Evolutionary conservation across 257 asterid genomes (phyloP), one percentile per base, ranked within the genome.

Genomic region (Fraxinus cuspidata): DNA sequence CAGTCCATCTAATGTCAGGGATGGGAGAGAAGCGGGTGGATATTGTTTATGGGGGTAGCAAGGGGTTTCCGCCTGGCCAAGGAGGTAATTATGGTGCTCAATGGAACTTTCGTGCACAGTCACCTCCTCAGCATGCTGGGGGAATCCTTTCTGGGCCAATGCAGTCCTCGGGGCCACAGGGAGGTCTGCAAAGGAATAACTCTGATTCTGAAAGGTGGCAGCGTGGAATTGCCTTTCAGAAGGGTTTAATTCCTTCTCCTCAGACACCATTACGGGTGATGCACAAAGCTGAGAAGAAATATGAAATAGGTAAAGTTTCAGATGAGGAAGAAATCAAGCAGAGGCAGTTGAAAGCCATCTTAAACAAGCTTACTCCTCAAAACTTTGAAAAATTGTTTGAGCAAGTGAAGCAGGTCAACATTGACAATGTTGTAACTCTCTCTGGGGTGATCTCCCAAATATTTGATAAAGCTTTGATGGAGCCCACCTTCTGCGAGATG

Each of bases 401-500:
- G 80, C 96, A 93, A 87, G 98, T 96, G 47, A 90, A 96, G 74
- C 81, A 90, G 60, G 96, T 96, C 71, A 93, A 94, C 69, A 84
- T 96, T 44, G 99, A 93, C 86, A 93, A 96, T 56, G 88, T 15
- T 56, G 67, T 79, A 15, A 91, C 99, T 1, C 84, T 96, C 71
- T 75, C 85, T 34, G 97, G 98, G 21, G 97, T 96, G 53, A 92
- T 94, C 68, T 88, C 99, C 1, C 99, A 96, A 85, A 96, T 96
- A 77, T 96, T 96, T 73, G 99, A 96, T 79, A 92, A 92, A 81
- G 98, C 99, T 78, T 74, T 96, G 80, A 96, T 80, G 95, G 97
- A 93, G 79, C 99, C 99, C 60, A 92, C 98, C 44, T 96, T 96
- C 76, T 96, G 99, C 75, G 96, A 96, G 94, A 96, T 94, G 98